Conservation (phyloP, 345 rosid genomes). For the Bretschneidera sinensis region DNA sequence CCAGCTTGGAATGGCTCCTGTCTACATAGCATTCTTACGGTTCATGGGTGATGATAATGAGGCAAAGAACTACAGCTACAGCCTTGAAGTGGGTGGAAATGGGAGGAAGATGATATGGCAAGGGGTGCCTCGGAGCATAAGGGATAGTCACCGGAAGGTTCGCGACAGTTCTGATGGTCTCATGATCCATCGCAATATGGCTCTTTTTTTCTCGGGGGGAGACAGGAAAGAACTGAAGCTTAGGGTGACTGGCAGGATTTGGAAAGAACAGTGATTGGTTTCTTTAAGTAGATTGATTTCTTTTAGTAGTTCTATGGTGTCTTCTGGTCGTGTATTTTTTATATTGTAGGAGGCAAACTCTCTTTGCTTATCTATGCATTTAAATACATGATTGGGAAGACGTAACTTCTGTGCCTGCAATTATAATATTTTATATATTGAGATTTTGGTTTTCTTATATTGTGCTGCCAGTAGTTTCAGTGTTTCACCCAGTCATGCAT, state of each 20-base stretch:
- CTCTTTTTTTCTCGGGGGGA: constrained; percentile 78
- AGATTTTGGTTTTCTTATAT: constrained; percentile 7
- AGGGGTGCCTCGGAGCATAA: constrained; percentile 76
- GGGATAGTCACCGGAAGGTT: constrained; percentile 75
- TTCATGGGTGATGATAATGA: constrained; percentile 80
- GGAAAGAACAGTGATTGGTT: constrained; percentile 63
- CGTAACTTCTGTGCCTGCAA: constrained; percentile 3
- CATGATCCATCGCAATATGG: constrained; percentile 74
- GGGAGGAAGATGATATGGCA: constrained; percentile 77
- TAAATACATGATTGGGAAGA: constrained; percentile 33
- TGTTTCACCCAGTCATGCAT: no score
- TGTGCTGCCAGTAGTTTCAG: no score
- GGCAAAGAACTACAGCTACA: constrained; percentile 72
- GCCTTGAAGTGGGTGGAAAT: constrained; percentile 83
- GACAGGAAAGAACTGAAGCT: constrained; percentile 77
- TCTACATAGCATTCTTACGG: constrained; percentile 70
- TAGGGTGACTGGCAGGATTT: constrained; percentile 75
- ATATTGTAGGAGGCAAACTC: constrained; percentile 38
- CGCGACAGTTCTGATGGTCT: constrained; percentile 83
- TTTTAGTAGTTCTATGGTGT: constrained; percentile 22
- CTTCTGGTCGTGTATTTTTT: constrained; percentile 34
- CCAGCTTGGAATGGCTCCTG: constrained; percentile 77
- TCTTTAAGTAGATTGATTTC: constrained; percentile 13
- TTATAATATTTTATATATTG: constrained; percentile 10
- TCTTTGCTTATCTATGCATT: constrained; percentile 44